Conservation (phyloP, 2,329 filamentous ascomycete species). For the Camptophora hylomeconis region DNA sequence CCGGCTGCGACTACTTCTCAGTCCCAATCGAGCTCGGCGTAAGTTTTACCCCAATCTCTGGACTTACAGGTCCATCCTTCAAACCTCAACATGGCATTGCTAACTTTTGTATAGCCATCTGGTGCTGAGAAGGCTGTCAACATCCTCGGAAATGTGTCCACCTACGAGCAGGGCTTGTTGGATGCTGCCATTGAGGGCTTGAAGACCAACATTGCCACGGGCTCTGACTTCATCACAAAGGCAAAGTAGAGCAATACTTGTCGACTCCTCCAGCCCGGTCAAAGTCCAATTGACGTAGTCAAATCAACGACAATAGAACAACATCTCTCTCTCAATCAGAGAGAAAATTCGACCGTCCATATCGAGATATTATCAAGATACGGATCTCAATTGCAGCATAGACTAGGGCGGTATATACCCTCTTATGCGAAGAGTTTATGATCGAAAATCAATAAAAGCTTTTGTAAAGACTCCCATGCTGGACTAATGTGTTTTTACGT, state of each 20-base stretch:
- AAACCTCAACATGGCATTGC: conserved; percentile 9
- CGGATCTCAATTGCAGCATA: too few relatives aligned
- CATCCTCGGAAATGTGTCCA: conserved; percentile 61
- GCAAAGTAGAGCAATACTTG: too few relatives aligned
- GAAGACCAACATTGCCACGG: conserved; percentile 89
- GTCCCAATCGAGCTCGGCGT: conserved; percentile 91
- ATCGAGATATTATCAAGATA: too few relatives aligned
- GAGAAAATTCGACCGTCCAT: too few relatives aligned
- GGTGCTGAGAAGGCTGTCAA: conserved; percentile 80
- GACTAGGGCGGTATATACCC: too few relatives aligned
- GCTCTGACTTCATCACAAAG: conserved; percentile 75
- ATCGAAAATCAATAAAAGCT: background rate
- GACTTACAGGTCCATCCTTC: conserved; percentile 5
- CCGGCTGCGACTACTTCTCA: conserved; percentile 86
- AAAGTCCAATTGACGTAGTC: too few relatives aligned
- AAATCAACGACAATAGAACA: too few relatives aligned
- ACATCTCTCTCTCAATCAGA: too few relatives aligned
- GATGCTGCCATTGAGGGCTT: conserved; percentile 63
- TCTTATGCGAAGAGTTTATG: background rate
- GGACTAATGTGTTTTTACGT: conserved; percentile 4
- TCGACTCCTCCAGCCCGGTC: too few relatives aligned
- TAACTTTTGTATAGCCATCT: conserved; percentile 45
- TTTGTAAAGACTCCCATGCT: background rate
- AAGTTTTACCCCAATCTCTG: conserved; percentile 33
- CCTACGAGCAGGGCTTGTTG: conserved; percentile 81